A percentile compares a stretch with the other conserved stretches of the same genome.
Evolutionary conservation across 257 asterid genomes (phyloP).

Genomic region (Solanum chmielewskii): DNA sequence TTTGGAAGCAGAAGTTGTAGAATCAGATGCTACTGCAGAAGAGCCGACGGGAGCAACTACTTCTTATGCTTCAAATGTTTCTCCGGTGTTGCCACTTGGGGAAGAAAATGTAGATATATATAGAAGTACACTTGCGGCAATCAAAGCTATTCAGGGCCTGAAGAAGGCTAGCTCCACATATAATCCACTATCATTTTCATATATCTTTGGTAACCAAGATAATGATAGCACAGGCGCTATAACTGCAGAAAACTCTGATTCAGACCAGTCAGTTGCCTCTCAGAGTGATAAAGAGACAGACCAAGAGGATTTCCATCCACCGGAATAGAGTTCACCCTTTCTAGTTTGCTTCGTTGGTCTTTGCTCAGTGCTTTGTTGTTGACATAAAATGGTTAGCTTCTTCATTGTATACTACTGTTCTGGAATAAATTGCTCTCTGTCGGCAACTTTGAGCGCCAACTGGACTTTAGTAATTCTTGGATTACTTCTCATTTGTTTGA

Average conservation of each 20-base stretch:
- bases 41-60: slow-evolving; percentile 4
- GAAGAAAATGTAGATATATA: slow-evolving; percentile 54
- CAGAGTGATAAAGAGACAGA: slow-evolving; percentile 28
- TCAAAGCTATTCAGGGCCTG: slow-evolving; percentile 57
- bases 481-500: neutral
- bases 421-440: neutral
- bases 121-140: slow-evolving; percentile 63
- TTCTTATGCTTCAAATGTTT: slow-evolving; percentile 8
- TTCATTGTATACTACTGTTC: neutral
- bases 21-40: slow-evolving; percentile 25
- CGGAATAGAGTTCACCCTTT: slow-evolving; percentile 9
- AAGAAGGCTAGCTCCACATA: slow-evolving; percentile 58
- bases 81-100: slow-evolving; percentile 22
- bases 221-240: slow-evolving; percentile 34
- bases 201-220: slow-evolving; percentile 43
- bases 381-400: neutral
- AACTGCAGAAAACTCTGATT: slow-evolving; percentile 51
- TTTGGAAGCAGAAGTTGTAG: slow-evolving; percentile 59
- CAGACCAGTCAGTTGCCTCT: slow-evolving; percentile 18
- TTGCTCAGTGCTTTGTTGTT: neutral
- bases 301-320: slow-evolving; percentile 15
- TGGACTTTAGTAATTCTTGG: neutral
- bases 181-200: slow-evolving; percentile 61
- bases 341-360: neutral
- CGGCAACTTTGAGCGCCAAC: neutral